A percentile compares a stretch with the other conserved stretches of the same genome.
phyloP scores from a whole-genome alignment of 768 basidiomycete genomes.

The Panellus pusillus region DNA sequence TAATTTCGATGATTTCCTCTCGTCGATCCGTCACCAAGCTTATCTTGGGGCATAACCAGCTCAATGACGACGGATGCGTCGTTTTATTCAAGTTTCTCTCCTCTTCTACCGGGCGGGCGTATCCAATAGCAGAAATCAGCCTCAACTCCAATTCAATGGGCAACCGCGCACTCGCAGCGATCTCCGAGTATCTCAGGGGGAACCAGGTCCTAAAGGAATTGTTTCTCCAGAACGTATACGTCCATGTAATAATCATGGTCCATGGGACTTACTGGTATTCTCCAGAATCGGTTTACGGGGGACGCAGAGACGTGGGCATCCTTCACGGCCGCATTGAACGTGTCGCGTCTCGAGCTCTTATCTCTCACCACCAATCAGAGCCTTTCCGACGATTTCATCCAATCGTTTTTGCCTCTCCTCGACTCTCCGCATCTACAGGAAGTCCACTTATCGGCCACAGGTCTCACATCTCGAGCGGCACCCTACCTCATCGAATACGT shows the following conservation, averaged over 20 bases:
- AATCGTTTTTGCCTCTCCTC: slow-evolving; percentile 50
- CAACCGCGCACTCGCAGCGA: slow-evolving; percentile 52
- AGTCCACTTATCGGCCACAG: slow-evolving; percentile 54
- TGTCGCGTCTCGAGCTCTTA: slow-evolving; percentile 50
- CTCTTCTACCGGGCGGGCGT: slow-evolving; percentile 45
- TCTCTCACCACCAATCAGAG: slow-evolving; percentile 49
- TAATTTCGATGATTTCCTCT: slow-evolving; percentile 47
- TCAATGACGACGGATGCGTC: slow-evolving; percentile 58
- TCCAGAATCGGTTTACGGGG: slow-evolving; percentile 42
- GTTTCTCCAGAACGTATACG: slow-evolving; percentile 57
- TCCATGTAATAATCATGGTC: not conserved
- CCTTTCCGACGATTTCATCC: slow-evolving; percentile 53
- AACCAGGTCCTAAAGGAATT: slow-evolving; percentile 49
- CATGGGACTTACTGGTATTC: slow-evolving; percentile 24
- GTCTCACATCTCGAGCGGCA: slow-evolving; percentile 42
- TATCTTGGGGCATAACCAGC: slow-evolving; percentile 53
- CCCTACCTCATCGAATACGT: slow-evolving; percentile 50
- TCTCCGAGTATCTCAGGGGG: slow-evolving; percentile 48
- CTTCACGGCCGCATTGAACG: slow-evolving; percentile 53
- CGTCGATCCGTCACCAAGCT: slow-evolving; percentile 53
- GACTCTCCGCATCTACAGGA: slow-evolving; percentile 49
- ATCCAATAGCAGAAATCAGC: slow-evolving; percentile 53
- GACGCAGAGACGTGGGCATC: slow-evolving; percentile 33
- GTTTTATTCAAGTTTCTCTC: slow-evolving; percentile 54
- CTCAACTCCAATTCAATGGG: slow-evolving; percentile 60